Conservation (phyloP, 176 grass and related monocot species). For the Musa beccarii region DNA sequence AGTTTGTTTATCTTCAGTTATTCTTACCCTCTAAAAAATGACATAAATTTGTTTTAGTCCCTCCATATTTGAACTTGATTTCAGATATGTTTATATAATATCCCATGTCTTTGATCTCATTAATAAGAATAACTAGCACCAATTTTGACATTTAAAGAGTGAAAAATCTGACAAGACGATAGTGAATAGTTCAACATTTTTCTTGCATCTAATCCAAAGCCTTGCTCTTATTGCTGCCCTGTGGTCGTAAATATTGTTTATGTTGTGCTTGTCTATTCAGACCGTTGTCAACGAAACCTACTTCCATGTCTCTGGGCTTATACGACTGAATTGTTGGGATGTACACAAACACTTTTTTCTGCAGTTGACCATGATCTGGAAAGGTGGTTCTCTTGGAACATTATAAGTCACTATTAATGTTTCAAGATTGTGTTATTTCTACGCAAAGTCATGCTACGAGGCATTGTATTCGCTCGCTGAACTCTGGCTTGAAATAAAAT, state of each 20-base stretch:
- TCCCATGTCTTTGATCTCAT: neutral
- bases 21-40: neutral
- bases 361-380: neutral
- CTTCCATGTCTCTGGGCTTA: too few relatives aligned
- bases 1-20: neutral
- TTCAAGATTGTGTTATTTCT: too few relatives aligned
- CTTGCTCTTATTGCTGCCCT: neutral
- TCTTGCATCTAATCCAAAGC: neutral
- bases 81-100: neutral
- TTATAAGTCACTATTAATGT: too few relatives aligned
- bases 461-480: neutral
- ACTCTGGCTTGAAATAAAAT: slow-evolving; percentile 13
- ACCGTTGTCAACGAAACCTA: too few relatives aligned
- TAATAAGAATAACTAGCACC: neutral
- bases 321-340: too few relatives aligned
- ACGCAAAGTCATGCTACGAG: too few relatives aligned
- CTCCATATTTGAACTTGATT: neutral
- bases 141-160: neutral
- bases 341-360: neutral
- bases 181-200: neutral
- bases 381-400: too few relatives aligned
- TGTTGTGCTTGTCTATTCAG: too few relatives aligned
- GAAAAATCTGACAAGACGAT: too few relatives aligned
- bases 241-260: too few relatives aligned
- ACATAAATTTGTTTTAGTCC: neutral